Evolutionary conservation across 352 stramenopile species (phyloP), one percentile per base, ranked within the genome.

Genomic region (Phytophthora lateralis): DNA sequence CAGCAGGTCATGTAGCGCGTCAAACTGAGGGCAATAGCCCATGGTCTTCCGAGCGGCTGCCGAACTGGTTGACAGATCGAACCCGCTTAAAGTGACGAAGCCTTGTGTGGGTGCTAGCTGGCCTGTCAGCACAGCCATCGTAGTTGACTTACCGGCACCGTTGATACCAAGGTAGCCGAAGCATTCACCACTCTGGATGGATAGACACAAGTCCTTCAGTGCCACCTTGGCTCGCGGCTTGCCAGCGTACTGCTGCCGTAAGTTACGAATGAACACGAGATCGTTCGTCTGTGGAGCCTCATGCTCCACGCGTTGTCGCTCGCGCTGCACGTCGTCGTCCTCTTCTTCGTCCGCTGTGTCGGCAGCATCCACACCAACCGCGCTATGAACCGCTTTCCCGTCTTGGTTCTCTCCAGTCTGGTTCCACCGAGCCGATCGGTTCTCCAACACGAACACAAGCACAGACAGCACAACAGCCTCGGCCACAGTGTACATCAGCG

Each of bases 11-110:
- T 98, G 93, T 2, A 99, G 73, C 10, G 93, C 82, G 62, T 99
- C 96, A 54, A 98, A 97, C 71, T 99, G 96, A 8, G 92, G 93
- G 57, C 91, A 98, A 57, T 97, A 97, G 8, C 91, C 88, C 20
- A 98, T 83, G 2, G 75, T 62, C 7, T 68, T 65, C 4, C 85
- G 71, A 14, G 66, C 73, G 15, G 66, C 48, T 35, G 65, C 52
- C 4, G 59, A 62, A 54, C 72, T 55, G 6, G 69, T 71, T 2
- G 68, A 54, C 18, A 93, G 49, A 47, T 85, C 64, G 8, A 74
- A 75, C 8, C 82, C 82, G 15, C 69, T 71, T 0, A 94, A 56
- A 9, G 55, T 63, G 2, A 89, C 83, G 6, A 73, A 70, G 6
- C 85, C 85, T 1, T 66, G 66, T 0, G 82, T 86, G 2, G 82